Evolutionary conservation across 2,329 filamentous ascomycete genomes (phyloP).

Genomic region (Pestalotiopsis sp.): DNA sequence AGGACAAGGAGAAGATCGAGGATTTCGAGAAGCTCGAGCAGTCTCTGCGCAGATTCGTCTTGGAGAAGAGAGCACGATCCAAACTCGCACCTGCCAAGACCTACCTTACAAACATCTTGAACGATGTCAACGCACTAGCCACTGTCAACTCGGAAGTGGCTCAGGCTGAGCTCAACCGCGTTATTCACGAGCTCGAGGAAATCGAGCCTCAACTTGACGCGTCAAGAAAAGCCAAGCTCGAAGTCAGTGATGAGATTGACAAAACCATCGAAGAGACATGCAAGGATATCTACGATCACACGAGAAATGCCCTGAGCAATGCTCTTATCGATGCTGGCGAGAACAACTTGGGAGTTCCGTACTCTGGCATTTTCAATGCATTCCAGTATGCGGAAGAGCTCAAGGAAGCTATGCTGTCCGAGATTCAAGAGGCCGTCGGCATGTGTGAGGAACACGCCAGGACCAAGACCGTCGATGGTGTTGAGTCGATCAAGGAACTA

Average conservation of each 20-base stretch:
- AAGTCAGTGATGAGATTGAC: constrained; percentile 81
- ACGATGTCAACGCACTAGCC: constrained; percentile 81
- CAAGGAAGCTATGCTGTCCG: constrained; percentile 82
- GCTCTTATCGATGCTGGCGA: constrained; percentile 78
- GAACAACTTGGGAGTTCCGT: constrained; percentile 76
- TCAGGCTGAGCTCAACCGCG: constrained; percentile 78
- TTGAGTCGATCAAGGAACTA: constrained; percentile 84
- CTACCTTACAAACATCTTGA: constrained; percentile 89
- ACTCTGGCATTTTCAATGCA: constrained; percentile 80
- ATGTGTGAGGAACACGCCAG: constrained; percentile 87
- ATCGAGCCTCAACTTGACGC: constrained; percentile 85
- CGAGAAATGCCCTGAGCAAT: constrained; percentile 70
- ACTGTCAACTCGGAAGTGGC: constrained; percentile 86
- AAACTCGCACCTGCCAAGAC: constrained; percentile 95
- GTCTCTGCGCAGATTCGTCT: constrained; percentile 85
- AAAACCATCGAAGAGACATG: constrained; percentile 81
- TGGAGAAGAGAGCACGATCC: constrained; percentile 92
- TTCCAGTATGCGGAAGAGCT: constrained; percentile 94
- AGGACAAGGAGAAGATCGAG: constrained; percentile 81
- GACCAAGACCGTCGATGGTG: constrained; percentile 72
- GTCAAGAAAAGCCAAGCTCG: constrained; percentile 74
- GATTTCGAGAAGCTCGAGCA: constrained; percentile 91
- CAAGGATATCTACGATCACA: constrained; percentile 82
- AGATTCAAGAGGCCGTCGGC: constrained; percentile 77
- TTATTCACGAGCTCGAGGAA: constrained; percentile 75